A percentile compares a stretch with the other conserved stretches of the same genome.
These are phyloP conservation scores for Aspergillus fumigatus DNA, from an alignment of 2,329 filamentous ascomycete species.

Conservation along the genomic window DNA sequence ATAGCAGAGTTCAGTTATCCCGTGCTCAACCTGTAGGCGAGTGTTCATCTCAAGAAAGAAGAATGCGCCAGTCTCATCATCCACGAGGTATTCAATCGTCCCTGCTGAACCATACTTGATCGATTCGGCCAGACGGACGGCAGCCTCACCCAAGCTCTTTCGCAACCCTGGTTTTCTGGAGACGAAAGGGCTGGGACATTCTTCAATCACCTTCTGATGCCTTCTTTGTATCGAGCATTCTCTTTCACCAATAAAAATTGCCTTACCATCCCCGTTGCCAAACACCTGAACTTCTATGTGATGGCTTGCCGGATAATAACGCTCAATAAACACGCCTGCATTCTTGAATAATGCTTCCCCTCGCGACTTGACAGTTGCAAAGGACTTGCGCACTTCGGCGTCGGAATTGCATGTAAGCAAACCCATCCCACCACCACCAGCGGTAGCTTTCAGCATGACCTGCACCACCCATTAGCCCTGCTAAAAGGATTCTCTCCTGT, in stretches of 20 bases:
- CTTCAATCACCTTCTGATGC: constrained; percentile 88
- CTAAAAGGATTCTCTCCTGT: not conserved
- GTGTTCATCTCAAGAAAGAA: constrained; percentile 63
- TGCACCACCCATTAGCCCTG: constrained; percentile 4
- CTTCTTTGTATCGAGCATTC: constrained; percentile 84
- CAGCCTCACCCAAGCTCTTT: constrained; percentile 60
- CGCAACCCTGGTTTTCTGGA: constrained; percentile 52
- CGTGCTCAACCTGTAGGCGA: constrained; percentile 55
- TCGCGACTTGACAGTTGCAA: constrained; percentile 69
- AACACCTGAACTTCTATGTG: constrained; percentile 92
- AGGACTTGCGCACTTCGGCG: constrained; percentile 65
- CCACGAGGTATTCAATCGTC: constrained; percentile 86
- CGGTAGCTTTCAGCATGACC: constrained; percentile 74
- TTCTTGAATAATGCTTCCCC: constrained; percentile 77
- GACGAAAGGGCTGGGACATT: constrained; percentile 73
- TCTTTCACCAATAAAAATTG: constrained; percentile 78
- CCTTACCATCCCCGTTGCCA: constrained; percentile 73
- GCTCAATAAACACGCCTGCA: constrained; percentile 78
- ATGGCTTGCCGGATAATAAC: constrained; percentile 71
- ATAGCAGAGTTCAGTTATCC: constrained; percentile 55
- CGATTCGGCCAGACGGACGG: constrained; percentile 60
- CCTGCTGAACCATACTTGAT: constrained; percentile 75
- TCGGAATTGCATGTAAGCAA: constrained; percentile 69
- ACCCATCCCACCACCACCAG: constrained; percentile 79
- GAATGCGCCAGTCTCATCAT: constrained; percentile 74